Evolutionary conservation across 805 yeast species (phyloP).

Genomic region (Maudiozyma pseudohumilis): DNA sequence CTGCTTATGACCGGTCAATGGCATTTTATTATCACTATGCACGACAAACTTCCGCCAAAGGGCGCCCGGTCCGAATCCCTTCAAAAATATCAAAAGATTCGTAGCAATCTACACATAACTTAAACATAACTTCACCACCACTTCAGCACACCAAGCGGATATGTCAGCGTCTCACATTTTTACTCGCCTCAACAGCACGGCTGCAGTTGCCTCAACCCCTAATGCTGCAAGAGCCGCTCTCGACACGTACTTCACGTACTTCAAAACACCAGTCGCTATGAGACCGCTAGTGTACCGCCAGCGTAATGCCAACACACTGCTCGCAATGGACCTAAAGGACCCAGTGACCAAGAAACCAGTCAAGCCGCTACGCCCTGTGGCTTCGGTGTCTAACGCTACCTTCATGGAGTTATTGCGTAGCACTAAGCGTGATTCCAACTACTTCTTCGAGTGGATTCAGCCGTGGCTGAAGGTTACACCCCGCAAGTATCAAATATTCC

Average conservation of each 20-base stretch:
- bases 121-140: background rate
- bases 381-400: slow-evolving; percentile 21
- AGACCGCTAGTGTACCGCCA: slow-evolving; percentile 35
- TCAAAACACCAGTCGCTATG: slow-evolving; percentile 25
- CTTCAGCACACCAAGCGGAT: background rate
- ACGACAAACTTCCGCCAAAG: no score
- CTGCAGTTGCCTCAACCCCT: no score
- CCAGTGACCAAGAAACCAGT: slow-evolving; percentile 26
- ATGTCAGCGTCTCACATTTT: background rate
- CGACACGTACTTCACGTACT: slow-evolving; percentile 28
- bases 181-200: background rate
- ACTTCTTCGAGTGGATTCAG: slow-evolving; percentile 18
- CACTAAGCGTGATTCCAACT: slow-evolving; percentile 12
- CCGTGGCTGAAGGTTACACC: slow-evolving; percentile 20
- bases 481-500: slow-evolving; percentile 20
- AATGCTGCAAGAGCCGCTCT: slow-evolving; percentile 18
- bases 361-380: slow-evolving; percentile 28
- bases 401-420: slow-evolving; percentile 20
- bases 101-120: no score
- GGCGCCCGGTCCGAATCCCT: no score
- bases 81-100: no score
- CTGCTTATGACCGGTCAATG: no score
- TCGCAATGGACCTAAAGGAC: slow-evolving; percentile 34
- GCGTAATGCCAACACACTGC: slow-evolving; percentile 30
- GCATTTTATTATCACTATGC: no score